Percentiles rank a stretch among this genome's conserved stretches.
Evolutionary conservation across 2,329 filamentous ascomycete species (phyloP).

Genomic region (Scytalidium sp.): DNA sequence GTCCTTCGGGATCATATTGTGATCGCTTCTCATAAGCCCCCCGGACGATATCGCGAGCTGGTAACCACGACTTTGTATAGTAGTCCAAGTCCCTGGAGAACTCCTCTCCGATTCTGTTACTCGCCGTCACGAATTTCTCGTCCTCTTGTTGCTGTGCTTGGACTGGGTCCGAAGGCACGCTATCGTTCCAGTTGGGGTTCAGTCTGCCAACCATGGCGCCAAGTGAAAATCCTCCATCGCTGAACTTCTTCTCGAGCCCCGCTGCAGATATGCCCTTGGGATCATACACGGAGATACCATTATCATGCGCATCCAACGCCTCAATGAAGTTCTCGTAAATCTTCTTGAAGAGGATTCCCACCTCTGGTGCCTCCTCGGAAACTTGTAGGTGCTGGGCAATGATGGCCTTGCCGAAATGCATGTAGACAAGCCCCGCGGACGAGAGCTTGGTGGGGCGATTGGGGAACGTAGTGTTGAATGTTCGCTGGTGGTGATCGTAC

Average conservation of each 20-base stretch:
- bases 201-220: slow-evolving; percentile 78
- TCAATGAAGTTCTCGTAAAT: slow-evolving; percentile 93
- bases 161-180: slow-evolving; percentile 45
- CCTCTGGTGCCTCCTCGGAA: slow-evolving; percentile 60
- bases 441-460: slow-evolving; percentile 83
- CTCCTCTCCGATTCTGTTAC: slow-evolving; percentile 80
- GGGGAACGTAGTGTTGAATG: slow-evolving; percentile 83
- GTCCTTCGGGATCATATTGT: slow-evolving; percentile 68
- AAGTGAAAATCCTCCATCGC: slow-evolving; percentile 77
- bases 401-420: slow-evolving; percentile 89
- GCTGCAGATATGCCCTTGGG: slow-evolving; percentile 64
- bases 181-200: slow-evolving; percentile 80
- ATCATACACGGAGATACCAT: slow-evolving; percentile 85
- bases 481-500: slow-evolving; percentile 97
- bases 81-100: slow-evolving; percentile 80
- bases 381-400: slow-evolving; percentile 67
- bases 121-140: slow-evolving; percentile 72
- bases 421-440: slow-evolving; percentile 89
- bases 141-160: slow-evolving; percentile 75
- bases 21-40: slow-evolving; percentile 68
- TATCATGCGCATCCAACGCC: slow-evolving; percentile 96
- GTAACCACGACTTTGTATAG: slow-evolving; percentile 76
- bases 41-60: slow-evolving; percentile 76
- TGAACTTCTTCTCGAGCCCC: slow-evolving; percentile 78
- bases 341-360: slow-evolving; percentile 78